These are phyloP conservation scores for Gracilaria caudata DNA, from an alignment of 23 red algal genomes.

Conservation along the genomic window DNA sequence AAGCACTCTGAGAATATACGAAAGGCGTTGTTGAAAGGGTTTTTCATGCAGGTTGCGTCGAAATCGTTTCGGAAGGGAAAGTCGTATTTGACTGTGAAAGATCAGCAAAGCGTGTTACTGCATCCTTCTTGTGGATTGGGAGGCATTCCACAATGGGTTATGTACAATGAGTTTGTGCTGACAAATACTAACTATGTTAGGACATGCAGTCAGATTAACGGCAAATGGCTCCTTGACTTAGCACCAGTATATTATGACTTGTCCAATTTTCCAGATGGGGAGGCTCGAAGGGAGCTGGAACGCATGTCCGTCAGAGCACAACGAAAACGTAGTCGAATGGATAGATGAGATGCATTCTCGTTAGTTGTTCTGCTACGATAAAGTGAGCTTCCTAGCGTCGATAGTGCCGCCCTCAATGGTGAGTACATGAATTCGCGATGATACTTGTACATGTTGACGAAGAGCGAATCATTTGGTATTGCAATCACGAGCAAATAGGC, in stretches of 20 bases:
- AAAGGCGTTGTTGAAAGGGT: slow-evolving; percentile 80
- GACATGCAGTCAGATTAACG: slow-evolving; percentile 67
- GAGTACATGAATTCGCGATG: no score
- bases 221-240: slow-evolving; percentile 73
- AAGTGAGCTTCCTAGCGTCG: no score
- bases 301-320: background rate
- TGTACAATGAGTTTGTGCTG: slow-evolving; percentile 98
- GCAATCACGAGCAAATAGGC: no score
- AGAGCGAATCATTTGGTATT: no score
- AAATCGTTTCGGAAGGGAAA: slow-evolving; percentile 28
- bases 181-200: slow-evolving; percentile 85
- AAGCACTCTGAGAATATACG: slow-evolving; percentile 67
- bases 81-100: slow-evolving; percentile 83
- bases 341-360: slow-evolving; percentile 1
- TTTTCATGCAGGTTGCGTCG: slow-evolving; percentile 93
- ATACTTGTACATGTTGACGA: no score
- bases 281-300: slow-evolving; percentile 41
- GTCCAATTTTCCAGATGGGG: slow-evolving; percentile 80
- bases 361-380: no score
- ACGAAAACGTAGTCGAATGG: background rate
- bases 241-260: slow-evolving; percentile 90
- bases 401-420: no score
- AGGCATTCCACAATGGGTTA: slow-evolving; percentile 73
- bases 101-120: slow-evolving; percentile 77
- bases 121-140: slow-evolving; percentile 80